Conservation (phyloP, 805 yeast genomes). For the Ogataea methanolica region DNA sequence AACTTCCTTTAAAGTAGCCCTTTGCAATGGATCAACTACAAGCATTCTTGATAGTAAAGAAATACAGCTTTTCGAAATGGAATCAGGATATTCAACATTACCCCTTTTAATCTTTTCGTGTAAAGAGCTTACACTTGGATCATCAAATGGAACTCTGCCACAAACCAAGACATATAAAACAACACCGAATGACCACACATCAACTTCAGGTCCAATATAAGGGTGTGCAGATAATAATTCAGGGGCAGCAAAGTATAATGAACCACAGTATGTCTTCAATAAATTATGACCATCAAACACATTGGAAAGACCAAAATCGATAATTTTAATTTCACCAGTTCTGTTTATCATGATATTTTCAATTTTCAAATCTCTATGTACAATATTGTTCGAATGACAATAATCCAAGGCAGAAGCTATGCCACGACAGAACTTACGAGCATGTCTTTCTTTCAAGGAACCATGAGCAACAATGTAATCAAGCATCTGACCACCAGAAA, state of each 20-base stretch:
- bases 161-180: slow-evolving; percentile 92
- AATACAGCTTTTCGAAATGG: slow-evolving; percentile 74
- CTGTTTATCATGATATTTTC: slow-evolving; percentile 94
- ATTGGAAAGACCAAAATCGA: slow-evolving; percentile 94
- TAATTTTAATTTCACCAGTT: slow-evolving; percentile 89
- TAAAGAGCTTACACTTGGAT: slow-evolving; percentile 82
- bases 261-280: slow-evolving; percentile 93
- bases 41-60: slow-evolving; percentile 82
- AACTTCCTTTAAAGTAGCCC: slow-evolving; percentile 78
- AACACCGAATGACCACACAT: slow-evolving; percentile 97
- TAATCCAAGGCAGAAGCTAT: slow-evolving; percentile 92
- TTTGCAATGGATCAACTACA: slow-evolving; percentile 78
- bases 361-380: slow-evolving; percentile 93
- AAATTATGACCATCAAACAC: slow-evolving; percentile 66
- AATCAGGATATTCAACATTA: slow-evolving; percentile 83
- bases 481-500: slow-evolving; percentile 95
- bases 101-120: slow-evolving; percentile 95
- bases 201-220: slow-evolving; percentile 95
- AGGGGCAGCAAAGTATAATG: slow-evolving; percentile 97
- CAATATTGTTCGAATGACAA: slow-evolving; percentile 90
- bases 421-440: slow-evolving; percentile 91
- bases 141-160: slow-evolving; percentile 98
- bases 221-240: slow-evolving; percentile 90
- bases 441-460: slow-evolving; percentile 86
- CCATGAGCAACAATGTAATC: slow-evolving; percentile 98